Evolutionary conservation across 2,329 filamentous ascomycete species (phyloP), one percentile per base, ranked within the genome.

Genomic region (Alternaria hordeiaustralica): DNA sequence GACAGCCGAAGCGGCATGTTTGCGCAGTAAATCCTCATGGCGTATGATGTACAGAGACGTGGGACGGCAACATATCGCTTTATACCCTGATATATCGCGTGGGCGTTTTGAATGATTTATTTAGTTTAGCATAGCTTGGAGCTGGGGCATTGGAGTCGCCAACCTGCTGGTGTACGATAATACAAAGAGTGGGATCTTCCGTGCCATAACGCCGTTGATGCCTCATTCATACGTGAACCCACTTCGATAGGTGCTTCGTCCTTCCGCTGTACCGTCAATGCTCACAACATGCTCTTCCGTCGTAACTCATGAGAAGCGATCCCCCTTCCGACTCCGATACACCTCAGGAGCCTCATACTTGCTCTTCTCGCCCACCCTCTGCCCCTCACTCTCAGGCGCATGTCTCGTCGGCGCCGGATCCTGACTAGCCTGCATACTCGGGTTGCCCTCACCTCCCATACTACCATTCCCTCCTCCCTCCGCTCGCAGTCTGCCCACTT

Each of bases 321-420:
- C 94, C 4, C 96, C 96, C 79, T 93, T 96, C 65, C 85, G 88
- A 81, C 90, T 91, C 72, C 87, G 84, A 81, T 90, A 98, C 59
- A 94, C 91, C 71, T 88, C 85, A 57, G 84, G 85, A 30, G 92
- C 90, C 83, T 98, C 94, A 80, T 96, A 98, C 82, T 97, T 97
- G 79, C 93, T 92, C 85, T 93, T 96, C 80, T 94, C 92, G 36
- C 83, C 74, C 25, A 92, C 84, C 67, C 87, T 84, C 76, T 93
- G 86, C 46, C 84, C 82, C 77, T 92, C 91, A 45, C 88, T 92
- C 68, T 89, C 85, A 2, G 92, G 91, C 64, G 91, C 92, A 81
- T 97, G 94, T 69, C 89, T 85, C 57, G 93, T 96, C 10, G 94
- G 91, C 12, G 94, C 94, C n/a, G 93, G 93, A 81, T 97, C 94